Percentiles rank a stretch among this genome's conserved stretches.
These are phyloP conservation scores for Diaporthe aspalathi DNA, from an alignment of 2,329 filamentous ascomycete species.

Conservation along the genomic window DNA sequence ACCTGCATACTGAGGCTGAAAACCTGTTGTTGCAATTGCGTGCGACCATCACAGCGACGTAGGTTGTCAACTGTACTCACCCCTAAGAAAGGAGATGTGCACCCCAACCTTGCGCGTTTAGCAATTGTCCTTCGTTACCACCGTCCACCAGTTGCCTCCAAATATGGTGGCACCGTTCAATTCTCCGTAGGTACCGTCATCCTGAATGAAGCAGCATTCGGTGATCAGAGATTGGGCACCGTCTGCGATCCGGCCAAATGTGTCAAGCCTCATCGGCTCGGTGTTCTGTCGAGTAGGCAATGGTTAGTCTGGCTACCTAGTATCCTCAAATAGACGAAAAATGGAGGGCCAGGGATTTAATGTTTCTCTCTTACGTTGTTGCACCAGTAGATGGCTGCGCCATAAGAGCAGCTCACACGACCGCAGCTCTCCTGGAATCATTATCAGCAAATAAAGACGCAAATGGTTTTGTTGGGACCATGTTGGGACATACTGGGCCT, in stretches of 20 bases:
- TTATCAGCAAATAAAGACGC: background rate
- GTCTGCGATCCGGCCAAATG: constrained; percentile 13
- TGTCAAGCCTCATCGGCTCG: background rate
- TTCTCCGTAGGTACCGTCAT: background rate
- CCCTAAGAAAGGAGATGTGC: background rate
- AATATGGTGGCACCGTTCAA: background rate
- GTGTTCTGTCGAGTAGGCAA: background rate
- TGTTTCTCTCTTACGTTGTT: background rate
- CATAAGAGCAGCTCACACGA: constrained; percentile 13
- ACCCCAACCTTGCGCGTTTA: background rate
- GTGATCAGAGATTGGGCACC: constrained; percentile 13
- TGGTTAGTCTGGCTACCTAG: background rate
- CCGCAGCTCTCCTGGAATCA: background rate
- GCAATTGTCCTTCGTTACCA: background rate
- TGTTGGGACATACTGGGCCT: background rate
- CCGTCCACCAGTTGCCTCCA: background rate
- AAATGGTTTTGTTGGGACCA: rapidly evolving
- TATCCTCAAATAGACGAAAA: background rate
- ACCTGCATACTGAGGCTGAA: background rate
- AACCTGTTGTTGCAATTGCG: background rate
- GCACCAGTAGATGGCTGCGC: constrained; percentile 26
- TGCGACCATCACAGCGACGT: background rate
- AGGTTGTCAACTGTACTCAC: background rate
- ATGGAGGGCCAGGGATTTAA: no score
- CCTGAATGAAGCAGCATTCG: constrained; percentile 5